Evolutionary conservation across 2,329 filamentous ascomycete species (phyloP).

Genomic region (Cladosporium cucumerinum): DNA sequence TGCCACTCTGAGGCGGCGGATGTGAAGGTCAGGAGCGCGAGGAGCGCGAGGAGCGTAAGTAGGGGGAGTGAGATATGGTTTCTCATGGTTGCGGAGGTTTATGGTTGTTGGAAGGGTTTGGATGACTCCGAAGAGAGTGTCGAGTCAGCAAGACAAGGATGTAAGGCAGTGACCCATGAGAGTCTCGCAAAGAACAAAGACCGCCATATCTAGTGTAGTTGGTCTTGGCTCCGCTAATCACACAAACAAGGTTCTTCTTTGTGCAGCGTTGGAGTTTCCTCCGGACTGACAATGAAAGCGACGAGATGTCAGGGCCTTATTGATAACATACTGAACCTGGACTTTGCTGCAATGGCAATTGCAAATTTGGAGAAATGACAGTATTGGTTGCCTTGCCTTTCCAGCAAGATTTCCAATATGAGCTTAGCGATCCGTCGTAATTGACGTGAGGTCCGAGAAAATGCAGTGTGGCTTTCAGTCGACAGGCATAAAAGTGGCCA

Average conservation of each 20-base stretch:
- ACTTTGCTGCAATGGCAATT: neutral
- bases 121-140: neutral
- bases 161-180: neutral
- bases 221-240: neutral
- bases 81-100: slow-evolving; percentile 12
- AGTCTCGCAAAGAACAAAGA: neutral
- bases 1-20: slow-evolving; percentile 20
- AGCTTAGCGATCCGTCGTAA: neutral
- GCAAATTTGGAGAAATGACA: neutral
- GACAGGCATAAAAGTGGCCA: neutral
- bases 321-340: neutral
- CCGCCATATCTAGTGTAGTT: neutral
- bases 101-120: neutral
- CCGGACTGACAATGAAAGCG: neutral
- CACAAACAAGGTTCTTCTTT: neutral
- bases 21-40: slow-evolving; percentile 11
- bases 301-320: neutral
- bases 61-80: neutral
- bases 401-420: neutral
- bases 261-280: neutral
- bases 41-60: slow-evolving; percentile 9
- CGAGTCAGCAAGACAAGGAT: neutral
- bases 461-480: neutral
- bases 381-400: neutral
- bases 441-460: neutral